Percentiles rank a stretch among this genome's conserved stretches.
phyloP scores from a whole-genome alignment of 2,329 filamentous ascomycete genomes.

The Zymoseptoria pseudotritici region DNA sequence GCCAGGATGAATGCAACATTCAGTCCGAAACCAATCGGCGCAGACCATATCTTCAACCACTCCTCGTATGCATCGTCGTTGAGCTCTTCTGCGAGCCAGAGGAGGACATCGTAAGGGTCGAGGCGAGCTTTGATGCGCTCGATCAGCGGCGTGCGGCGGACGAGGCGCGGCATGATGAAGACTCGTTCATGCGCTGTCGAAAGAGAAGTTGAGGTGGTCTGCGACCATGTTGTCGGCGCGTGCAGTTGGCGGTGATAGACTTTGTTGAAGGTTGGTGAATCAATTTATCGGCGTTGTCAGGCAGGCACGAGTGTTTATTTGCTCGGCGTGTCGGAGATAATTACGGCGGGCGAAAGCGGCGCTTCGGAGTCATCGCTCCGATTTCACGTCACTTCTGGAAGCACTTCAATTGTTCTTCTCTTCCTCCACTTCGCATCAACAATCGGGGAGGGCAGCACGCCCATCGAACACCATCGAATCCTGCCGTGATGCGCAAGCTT shows the following conservation, averaged over 20 bases:
- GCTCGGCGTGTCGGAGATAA: not conserved
- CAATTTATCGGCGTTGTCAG: not conserved
- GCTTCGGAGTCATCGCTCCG: not conserved
- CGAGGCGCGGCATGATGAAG: conserved; percentile 61
- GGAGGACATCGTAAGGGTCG: conserved; percentile 80
- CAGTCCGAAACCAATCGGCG: conserved; percentile 64
- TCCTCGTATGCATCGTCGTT: conserved; percentile 90
- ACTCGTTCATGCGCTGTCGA: not conserved
- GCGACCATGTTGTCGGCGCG: not conserved
- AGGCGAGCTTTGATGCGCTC: conserved; percentile 76
- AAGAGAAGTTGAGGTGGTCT: not conserved
- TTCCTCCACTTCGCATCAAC: too few species aligned
- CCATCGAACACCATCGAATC: not conserved
- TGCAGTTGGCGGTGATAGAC: not conserved
- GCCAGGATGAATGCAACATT: conserved; percentile 79
- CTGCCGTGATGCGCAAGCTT: not conserved
- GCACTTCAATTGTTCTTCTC: too few species aligned
- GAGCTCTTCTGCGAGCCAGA: conserved; percentile 88
- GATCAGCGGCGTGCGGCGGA: conserved; percentile 69
- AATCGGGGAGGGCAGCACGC: not conserved
- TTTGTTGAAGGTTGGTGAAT: not conserved
- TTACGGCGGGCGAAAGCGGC: not conserved
- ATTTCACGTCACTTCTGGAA: too few species aligned
- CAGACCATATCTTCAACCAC: conserved; percentile 61
- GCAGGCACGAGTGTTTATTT: not conserved